These are phyloP conservation scores for Chlamydomonas sp. DNA, from an alignment of 139 green algal genomes.

Conservation along the genomic window DNA sequence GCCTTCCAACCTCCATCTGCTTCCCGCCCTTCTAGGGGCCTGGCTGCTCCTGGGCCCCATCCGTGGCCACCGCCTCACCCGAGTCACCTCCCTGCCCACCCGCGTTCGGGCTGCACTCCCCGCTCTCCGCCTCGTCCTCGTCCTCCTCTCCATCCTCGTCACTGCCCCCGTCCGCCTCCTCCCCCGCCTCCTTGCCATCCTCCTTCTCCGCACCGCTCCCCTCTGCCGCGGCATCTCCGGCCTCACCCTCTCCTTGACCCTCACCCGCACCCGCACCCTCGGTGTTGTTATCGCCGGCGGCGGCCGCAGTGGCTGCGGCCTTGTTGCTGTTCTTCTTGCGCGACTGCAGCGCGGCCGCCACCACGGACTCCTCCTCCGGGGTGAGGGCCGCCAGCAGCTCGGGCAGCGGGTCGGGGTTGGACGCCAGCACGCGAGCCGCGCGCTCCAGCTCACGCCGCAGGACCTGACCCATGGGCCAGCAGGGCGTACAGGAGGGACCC, in stretches of 20 bases:
- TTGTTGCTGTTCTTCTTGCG: not conserved
- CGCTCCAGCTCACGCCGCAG: conserved; percentile 52
- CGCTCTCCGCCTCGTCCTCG: not conserved
- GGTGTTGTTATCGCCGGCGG: not conserved
- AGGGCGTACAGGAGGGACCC: not conserved
- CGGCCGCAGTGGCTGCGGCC: not conserved
- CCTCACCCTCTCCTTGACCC: not conserved
- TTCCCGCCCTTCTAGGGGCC: too few species aligned
- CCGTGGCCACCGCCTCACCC: too few species aligned
- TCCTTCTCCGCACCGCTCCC: not conserved
- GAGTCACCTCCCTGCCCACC: too few species aligned
- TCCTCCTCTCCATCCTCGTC: not conserved
- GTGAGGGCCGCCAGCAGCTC: conserved; percentile 42
- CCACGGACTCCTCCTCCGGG: conserved; percentile 3
- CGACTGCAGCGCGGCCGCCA: not conserved
- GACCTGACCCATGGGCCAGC: conserved; percentile 1
- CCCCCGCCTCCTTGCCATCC: not conserved
- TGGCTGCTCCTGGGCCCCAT: too few species aligned
- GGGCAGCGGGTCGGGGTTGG: conserved; percentile 39
- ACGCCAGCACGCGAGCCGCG: conserved; percentile 40
- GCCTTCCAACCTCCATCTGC: too few species aligned
- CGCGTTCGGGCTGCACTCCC: too few species aligned
- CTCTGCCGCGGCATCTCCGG: not conserved
- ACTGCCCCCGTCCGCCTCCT: not conserved
- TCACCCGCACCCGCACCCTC: not conserved